A percentile compares a stretch with the other conserved stretches of the same genome.
Evolutionary conservation across 202 grass and related monocot genomes (phyloP).

Genomic region (Zizania palustris): DNA sequence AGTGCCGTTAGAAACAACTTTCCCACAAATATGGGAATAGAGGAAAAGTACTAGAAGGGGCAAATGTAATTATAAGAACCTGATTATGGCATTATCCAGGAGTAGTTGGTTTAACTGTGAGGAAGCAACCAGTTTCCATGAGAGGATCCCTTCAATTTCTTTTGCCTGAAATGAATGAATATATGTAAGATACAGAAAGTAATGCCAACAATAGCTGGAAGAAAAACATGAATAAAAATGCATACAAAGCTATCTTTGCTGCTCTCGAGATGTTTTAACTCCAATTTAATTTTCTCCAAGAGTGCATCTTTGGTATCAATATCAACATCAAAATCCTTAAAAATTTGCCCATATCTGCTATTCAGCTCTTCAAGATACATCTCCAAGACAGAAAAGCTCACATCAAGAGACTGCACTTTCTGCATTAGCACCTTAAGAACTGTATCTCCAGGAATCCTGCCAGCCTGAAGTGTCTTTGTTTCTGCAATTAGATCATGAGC

Average conservation of each 20-base stretch:
- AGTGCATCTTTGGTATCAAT: slow-evolving; percentile 73
- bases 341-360: slow-evolving; percentile 88
- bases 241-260: slow-evolving; percentile 83
- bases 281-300: slow-evolving; percentile 69
- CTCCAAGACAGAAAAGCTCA: slow-evolving; percentile 95
- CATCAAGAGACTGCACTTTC: slow-evolving; percentile 96
- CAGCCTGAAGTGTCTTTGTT: slow-evolving; percentile 62
- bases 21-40: not conserved
- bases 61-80: slow-evolving; percentile 39
- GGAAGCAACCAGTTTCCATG: slow-evolving; percentile 77
- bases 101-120: slow-evolving; percentile 69
- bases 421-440: slow-evolving; percentile 95
- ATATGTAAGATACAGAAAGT: slow-evolving; percentile 26
- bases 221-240: slow-evolving; percentile 35
- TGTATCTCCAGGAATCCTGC: slow-evolving; percentile 91
- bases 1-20: not conserved
- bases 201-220: slow-evolving; percentile 13
- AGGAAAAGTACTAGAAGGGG: not conserved
- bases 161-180: slow-evolving; percentile 57
- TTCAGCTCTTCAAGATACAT: slow-evolving; percentile 90
- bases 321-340: slow-evolving; percentile 93
- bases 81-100: slow-evolving; percentile 63
- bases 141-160: slow-evolving; percentile 63
- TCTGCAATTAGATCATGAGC: slow-evolving; percentile 60
- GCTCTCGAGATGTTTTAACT: slow-evolving; percentile 70